Conservation (phyloP, 345 rosid genomes). For the Hibiscus mutabilis region DNA sequence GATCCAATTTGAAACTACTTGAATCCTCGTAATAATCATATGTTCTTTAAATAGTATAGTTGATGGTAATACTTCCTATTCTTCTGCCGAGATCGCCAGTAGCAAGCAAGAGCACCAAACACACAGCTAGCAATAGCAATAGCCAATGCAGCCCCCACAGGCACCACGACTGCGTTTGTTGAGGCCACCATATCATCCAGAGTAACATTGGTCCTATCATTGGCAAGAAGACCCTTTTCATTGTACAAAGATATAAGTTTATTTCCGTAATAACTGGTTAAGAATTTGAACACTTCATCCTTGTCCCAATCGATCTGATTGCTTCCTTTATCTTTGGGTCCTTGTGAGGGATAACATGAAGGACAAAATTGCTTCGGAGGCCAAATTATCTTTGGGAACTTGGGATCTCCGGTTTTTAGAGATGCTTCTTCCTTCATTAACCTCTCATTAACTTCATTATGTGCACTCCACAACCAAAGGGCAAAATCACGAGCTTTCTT, state of each 20-base stretch:
- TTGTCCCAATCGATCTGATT: slow-evolving; percentile 54
- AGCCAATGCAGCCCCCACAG: slow-evolving; percentile 93
- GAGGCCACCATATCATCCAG: slow-evolving; percentile 55
- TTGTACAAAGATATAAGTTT: slow-evolving; percentile 59
- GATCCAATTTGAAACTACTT: slow-evolving; percentile 25
- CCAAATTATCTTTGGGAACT: slow-evolving; percentile 91
- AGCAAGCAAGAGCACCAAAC: slow-evolving; percentile 94
- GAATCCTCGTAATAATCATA: slow-evolving; percentile 44
- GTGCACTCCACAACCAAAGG: slow-evolving; percentile 94
- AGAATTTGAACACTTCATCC: slow-evolving; percentile 69
- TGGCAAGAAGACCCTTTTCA: slow-evolving; percentile 32
- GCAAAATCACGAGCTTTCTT: slow-evolving; percentile 63
- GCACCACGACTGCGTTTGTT: slow-evolving; percentile 76
- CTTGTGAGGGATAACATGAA: slow-evolving; percentile 51
- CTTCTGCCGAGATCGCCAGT: slow-evolving; percentile 97
- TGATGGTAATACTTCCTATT: slow-evolving; percentile 88
- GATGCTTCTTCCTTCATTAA: slow-evolving; percentile 74
- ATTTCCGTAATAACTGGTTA: slow-evolving; percentile 60
- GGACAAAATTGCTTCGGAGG: slow-evolving; percentile 89
- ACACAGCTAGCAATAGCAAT: slow-evolving; percentile 96
- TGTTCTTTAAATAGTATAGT: slow-evolving; percentile 77
- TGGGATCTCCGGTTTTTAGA: slow-evolving; percentile 75
- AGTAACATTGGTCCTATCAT: slow-evolving; percentile 30
- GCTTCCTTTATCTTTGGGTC: slow-evolving; percentile 14
- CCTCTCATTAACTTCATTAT: slow-evolving; percentile 81